phyloP scores from a whole-genome alignment of 106 monocot species.

The Iris macrosiphon region DNA sequence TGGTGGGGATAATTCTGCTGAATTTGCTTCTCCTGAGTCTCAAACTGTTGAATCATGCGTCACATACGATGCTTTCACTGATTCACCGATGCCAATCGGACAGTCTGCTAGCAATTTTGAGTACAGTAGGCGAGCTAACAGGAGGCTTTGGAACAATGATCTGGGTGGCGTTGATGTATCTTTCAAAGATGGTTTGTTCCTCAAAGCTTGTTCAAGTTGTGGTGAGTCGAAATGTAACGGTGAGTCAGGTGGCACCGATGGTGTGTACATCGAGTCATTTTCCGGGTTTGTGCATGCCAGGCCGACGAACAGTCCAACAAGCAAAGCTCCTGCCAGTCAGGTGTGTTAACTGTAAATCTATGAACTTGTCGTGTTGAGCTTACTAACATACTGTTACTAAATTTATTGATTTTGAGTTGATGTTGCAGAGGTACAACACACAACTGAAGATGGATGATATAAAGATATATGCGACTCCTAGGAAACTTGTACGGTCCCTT shows the following conservation, averaged over 20 bases:
- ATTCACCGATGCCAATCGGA: conserved; percentile 44
- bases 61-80: conserved; percentile 21
- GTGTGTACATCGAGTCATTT: conserved; percentile 30
- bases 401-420: not conserved
- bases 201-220: conserved; percentile 15
- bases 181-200: conserved; percentile 66
- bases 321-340: conserved; percentile 34
- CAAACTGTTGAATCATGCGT: conserved; percentile 61
- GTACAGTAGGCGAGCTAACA: conserved; percentile 29
- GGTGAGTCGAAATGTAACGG: conserved; percentile 3
- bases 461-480: conserved; percentile 57
- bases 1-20: not conserved
- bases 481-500: conserved; percentile 72
- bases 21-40: conserved; percentile 70
- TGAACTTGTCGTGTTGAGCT: not conserved
- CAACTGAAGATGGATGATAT: conserved; percentile 40
- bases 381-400: not conserved
- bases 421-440: conserved; percentile 25
- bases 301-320: conserved; percentile 1
- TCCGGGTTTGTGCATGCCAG: conserved; percentile 45
- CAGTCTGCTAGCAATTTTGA: conserved; percentile 34
- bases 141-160: conserved; percentile 61
- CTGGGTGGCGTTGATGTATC: conserved; percentile 57
- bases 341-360: conserved; percentile 11
- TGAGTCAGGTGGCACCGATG: conserved; percentile 4